Evolutionary conservation across 345 rosid genomes (phyloP), one percentile per base, ranked within the genome.

Genomic region (Ceriops decandra): DNA sequence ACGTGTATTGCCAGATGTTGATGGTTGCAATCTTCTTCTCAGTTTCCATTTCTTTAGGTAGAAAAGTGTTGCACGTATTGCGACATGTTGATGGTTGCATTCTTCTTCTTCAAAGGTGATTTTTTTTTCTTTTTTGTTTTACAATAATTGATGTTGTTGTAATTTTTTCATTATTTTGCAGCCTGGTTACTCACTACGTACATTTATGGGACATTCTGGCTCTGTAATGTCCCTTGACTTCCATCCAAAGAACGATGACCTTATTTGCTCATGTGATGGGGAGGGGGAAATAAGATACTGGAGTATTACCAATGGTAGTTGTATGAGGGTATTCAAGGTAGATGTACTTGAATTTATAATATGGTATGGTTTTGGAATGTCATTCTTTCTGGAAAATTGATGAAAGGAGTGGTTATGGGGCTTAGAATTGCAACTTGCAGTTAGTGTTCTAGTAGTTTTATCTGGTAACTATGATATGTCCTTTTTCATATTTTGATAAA

Each of bases 271-370:
- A 52, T 91, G 99, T 76, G 98, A 92, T 73, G 82, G 81, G 57
- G 85, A 88, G 74, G 95, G 96, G 56, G 98, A 90, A 76, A 95
- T 92, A 81, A 79, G 99, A 63, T 95, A 90, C 66, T 95, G 98
- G 99, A 90, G 96, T 72, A 83, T 95, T 60, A 90, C 78, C 36
- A 86, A 90, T 26, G 99, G 97, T 76, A 87, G 82, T 81, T 87
- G 88, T 82, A 56, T 82, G 46, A 75, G 88, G 78, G 86, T 83
- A 60, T 95, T 81, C 85, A 92, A 88, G 97, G 99, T 95, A 87
- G 68, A 68, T 68, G 59, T 56, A 24, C 6, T 10, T 42, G 17
- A 42, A 42, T 42, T 42, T 42, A 11, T 10, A 13, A 42, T 11
- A 7, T 31, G 22, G 15, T 2, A 21, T 31, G 0, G 7, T 1